phyloP scores from a whole-genome alignment of 371 early-diverging fungal genomes.

The Mucor irregularis region DNA sequence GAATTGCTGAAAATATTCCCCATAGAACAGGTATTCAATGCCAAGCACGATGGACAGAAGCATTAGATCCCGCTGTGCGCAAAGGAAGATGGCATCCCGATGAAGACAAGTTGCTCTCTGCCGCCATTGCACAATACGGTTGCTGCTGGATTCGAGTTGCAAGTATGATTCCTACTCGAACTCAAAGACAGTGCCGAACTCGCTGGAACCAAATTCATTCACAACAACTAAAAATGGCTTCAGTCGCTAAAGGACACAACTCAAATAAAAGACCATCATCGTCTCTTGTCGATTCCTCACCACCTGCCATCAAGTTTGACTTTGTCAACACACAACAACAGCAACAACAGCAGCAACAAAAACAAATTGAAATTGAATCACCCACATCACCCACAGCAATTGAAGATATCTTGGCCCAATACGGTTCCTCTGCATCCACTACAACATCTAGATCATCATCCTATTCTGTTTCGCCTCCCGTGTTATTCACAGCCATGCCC shows the following conservation, averaged over 20 bases:
- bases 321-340: background rate
- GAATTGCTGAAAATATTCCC: conserved; percentile 56
- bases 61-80: conserved; percentile 67
- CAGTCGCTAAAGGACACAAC: background rate
- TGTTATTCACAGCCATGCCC: background rate
- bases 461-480: background rate
- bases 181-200: too few relatives aligned
- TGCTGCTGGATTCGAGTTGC: conserved; percentile 78
- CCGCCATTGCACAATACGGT: conserved; percentile 53
- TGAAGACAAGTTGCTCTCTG: conserved; percentile 60
- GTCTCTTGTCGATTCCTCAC: background rate
- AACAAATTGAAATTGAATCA: background rate
- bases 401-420: background rate
- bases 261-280: background rate
- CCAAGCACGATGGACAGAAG: conserved; percentile 77
- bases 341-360: background rate
- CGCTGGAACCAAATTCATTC: conserved; percentile 16
- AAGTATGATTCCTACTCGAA: conserved; percentile 64
- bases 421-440: background rate
- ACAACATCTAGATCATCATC: background rate
- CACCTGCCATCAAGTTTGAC: background rate
- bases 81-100: conserved; percentile 69
- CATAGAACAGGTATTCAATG: conserved; percentile 72
- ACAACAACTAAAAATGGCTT: conserved; percentile 26
- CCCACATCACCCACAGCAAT: background rate